Percentiles rank a stretch among this genome's conserved stretches.
Evolutionary conservation across 495 filamentous ascomycete genomes (phyloP).

Genomic region (Massariosphaeria phaeospora): DNA sequence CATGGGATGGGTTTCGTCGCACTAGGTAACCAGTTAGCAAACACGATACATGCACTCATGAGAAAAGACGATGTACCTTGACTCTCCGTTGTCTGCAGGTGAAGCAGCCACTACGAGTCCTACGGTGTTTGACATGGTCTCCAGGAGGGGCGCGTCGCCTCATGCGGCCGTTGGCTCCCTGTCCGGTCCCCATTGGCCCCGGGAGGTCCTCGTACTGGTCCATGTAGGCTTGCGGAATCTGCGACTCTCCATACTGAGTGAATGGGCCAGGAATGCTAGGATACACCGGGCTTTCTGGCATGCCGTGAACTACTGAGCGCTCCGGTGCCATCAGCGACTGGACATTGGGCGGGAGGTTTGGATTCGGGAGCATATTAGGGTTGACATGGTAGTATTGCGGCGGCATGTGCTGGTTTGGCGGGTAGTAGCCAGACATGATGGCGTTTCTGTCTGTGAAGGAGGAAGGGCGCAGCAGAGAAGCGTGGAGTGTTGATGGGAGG

Average conservation of each 20-base stretch:
- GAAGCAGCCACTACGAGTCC: constrained; percentile 90
- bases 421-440: constrained; percentile 33
- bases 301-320: constrained; percentile 16
- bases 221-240: constrained; percentile 27
- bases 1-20: constrained; percentile 77
- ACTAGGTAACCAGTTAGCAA: constrained; percentile 47
- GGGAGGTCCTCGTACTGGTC: constrained; percentile 31
- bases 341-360: constrained; percentile 14
- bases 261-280: constrained; percentile 21
- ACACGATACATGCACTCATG: background rate
- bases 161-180: constrained; percentile 17
- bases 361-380: constrained; percentile 22
- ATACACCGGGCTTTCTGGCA: constrained; percentile 19
- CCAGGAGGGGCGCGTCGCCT: constrained; percentile 37
- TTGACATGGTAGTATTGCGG: constrained; percentile 30
- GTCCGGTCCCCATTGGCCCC: constrained; percentile 7
- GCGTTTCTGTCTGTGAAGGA: background rate
- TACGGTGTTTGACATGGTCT: constrained; percentile 87
- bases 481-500: constrained; percentile 5
- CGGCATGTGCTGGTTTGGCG: constrained; percentile 24
- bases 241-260: constrained; percentile 19
- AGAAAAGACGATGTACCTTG: constrained; percentile 56
- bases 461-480: constrained; percentile 2
- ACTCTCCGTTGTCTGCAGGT: constrained; percentile 86
- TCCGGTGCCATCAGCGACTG: constrained; percentile 20